Base-by-base conservation (phyloP, 148 eudicot species). In the Selenicereus undatus region DNA sequence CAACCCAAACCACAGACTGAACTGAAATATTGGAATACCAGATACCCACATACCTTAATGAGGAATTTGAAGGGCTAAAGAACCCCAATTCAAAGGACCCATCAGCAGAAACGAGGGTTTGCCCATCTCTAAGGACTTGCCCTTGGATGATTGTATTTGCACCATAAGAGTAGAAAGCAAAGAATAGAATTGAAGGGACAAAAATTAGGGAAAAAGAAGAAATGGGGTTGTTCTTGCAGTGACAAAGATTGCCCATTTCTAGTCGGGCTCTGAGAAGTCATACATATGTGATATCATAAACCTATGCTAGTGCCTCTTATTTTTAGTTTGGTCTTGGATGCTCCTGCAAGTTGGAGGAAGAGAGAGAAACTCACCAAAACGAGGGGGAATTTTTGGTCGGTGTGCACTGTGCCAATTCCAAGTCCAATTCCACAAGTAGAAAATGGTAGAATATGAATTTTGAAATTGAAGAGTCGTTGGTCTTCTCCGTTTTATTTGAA, bases 1-100 rank as follows among this genome's bases (percentile, higher is more conserved):
- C 95, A 14, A 94, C 91, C 98, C 98, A 94, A 5, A 90, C 80
- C 0, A 84, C 82, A n/a, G 88, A 81, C 77, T 85, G 70, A 16
- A 27, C 50, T 2, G 89, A 74, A 48, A 88, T 58, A 52, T 79
- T 73, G 20, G 80, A 18, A 83, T 87, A 89, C 93, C 91, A 89
- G 3, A 94, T 88, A 74, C 94, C 98, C 3, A 94, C 89, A 70
- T 91, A 94, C 69, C 92, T 84, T 39, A 58, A 54, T 0, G 85
- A 83, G 18, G 97, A 85, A 82, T 87, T 89, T n/a, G 51, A 81
- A 9, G 93, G 94, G 73, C 89, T 87, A 79, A 91, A 94, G 81
- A 94, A 91, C 5, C 98, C 98, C 17, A 94, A 88, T 58, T 74
- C 80, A 73, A 88, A 94, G 0, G 64, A 69, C 48, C 85, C 78